phyloP scores from a whole-genome alignment of 1,284 basidiomycete genomes.

The Rugosomyces carneus region DNA sequence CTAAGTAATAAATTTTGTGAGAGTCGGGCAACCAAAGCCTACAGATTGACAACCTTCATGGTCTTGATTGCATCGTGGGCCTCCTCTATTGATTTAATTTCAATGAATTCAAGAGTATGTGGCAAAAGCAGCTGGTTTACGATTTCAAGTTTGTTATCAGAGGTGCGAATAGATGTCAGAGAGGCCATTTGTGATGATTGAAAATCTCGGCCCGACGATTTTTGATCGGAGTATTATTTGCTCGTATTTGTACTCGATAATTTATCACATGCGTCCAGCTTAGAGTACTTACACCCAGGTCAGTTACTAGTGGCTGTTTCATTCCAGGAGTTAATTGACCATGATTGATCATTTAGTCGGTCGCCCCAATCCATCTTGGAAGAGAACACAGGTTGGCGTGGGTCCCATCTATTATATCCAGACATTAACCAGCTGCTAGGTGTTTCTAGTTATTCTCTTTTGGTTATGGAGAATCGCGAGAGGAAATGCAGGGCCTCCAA shows the following conservation, averaged over 20 bases:
- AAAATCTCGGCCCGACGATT: too few species aligned
- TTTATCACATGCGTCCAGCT: slow-evolving; percentile 18
- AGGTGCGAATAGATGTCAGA: slow-evolving; percentile 60
- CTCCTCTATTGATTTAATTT: slow-evolving; percentile 67
- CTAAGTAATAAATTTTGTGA: slow-evolving; percentile 34
- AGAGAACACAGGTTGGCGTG: slow-evolving; percentile 58
- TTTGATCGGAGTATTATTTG: too few species aligned
- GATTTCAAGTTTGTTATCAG: slow-evolving; percentile 69
- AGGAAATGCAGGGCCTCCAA: slow-evolving; percentile 65
- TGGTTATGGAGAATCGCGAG: slow-evolving; percentile 79
- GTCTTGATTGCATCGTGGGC: slow-evolving; percentile 89
- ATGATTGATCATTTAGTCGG: slow-evolving; percentile 87
- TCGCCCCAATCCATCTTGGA: slow-evolving; percentile 70
- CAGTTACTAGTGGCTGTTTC: neutral
- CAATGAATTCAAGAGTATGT: slow-evolving; percentile 70
- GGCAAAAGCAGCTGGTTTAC: slow-evolving; percentile 83
- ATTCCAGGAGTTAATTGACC: slow-evolving; percentile 13
- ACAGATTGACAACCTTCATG: slow-evolving; percentile 62
- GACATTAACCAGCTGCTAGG: slow-evolving; percentile 35
- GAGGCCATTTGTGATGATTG: slow-evolving; percentile 17
- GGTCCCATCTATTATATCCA: neutral
- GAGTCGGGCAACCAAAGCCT: neutral
- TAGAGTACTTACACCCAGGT: too few species aligned
- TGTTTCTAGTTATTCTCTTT: slow-evolving; percentile 84
- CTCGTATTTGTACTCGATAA: slow-evolving; percentile 7